Evolutionary conservation across 2,329 filamentous ascomycete genomes (phyloP).

Genomic region (Dactylella cylindrospora): DNA sequence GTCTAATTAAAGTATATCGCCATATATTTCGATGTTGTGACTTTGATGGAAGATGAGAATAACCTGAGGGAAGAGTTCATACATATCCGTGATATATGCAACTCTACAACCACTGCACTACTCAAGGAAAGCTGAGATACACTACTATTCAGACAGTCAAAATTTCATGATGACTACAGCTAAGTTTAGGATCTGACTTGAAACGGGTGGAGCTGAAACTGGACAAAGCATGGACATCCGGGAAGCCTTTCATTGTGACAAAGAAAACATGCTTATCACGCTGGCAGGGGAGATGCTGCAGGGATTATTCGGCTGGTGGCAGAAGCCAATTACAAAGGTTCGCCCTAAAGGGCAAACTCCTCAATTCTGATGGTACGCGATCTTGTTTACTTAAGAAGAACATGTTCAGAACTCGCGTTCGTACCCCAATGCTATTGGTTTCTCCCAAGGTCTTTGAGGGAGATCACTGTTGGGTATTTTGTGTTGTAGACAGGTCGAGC

Average conservation of each 20-base stretch:
- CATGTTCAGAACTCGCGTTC: not conserved
- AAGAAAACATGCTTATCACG: constrained; percentile 19
- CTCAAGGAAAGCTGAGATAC: too few relatives aligned
- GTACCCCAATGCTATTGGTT: too few relatives aligned
- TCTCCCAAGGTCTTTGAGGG: not conserved
- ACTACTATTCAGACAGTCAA: too few relatives aligned
- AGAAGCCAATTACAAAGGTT: constrained; percentile 2
- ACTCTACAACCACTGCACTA: too few relatives aligned
- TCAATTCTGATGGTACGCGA: not conserved
- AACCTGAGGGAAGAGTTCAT: too few relatives aligned
- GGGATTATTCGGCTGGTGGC: constrained; percentile 12
- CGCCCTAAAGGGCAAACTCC: not conserved
- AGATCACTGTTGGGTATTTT: constrained; percentile 32
- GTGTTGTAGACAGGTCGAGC: constrained; percentile 14
- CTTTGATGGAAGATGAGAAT: too few relatives aligned
- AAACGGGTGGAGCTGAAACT: constrained; percentile 9
- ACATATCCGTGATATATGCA: too few relatives aligned
- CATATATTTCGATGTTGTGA: too few relatives aligned
- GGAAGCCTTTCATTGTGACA: constrained; percentile 1
- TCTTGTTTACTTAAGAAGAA: not conserved
- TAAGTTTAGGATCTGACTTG: not conserved
- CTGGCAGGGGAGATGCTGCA: too few relatives aligned
- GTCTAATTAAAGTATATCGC: too few relatives aligned
- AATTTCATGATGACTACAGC: too few relatives aligned
- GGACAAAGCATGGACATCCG: constrained; percentile 19